phyloP scores from a whole-genome alignment of 257 asterid genomes.

The Przewalskia tangutica region DNA sequence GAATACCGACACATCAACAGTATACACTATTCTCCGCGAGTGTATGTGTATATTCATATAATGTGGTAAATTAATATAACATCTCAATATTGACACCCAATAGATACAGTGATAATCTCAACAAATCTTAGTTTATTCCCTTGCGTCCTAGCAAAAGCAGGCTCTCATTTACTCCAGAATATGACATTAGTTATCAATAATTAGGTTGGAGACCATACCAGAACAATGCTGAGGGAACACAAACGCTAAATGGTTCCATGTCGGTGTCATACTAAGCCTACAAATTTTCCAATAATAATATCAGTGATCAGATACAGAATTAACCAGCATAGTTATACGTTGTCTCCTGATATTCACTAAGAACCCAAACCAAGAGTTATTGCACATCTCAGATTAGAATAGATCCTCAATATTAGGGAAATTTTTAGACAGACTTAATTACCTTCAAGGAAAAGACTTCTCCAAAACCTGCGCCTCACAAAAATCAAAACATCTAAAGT shows the following conservation, averaged over 20 bases:
- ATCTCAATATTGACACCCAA: not conserved
- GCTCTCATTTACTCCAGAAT: not conserved
- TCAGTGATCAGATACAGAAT: constrained; percentile 1
- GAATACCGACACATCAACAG: not conserved
- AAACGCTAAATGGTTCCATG: constrained; percentile 10
- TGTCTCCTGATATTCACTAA: not conserved
- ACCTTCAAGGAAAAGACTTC: constrained; percentile 1
- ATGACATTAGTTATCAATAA: not conserved
- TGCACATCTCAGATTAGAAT: not conserved
- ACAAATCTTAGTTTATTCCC: not conserved
- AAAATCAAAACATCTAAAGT: not conserved
- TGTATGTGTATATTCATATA: too few relatives aligned
- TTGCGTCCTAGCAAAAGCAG: not conserved
- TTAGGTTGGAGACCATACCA: constrained; percentile 9
- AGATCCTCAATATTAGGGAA: not conserved
- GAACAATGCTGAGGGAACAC: constrained; percentile 3
- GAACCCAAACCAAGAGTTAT: not conserved
- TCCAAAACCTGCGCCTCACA: constrained; percentile 8
- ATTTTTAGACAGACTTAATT: not conserved
- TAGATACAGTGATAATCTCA: not conserved
- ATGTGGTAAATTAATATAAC: not conserved
- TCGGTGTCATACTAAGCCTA: constrained; percentile 10
- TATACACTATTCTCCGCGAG: not conserved
- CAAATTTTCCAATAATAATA: constrained; percentile 6
- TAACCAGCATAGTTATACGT: constrained; percentile 2